These are phyloP conservation scores for Mycena leptocephala DNA, from an alignment of 768 basidiomycete species.

Conservation along the genomic window DNA sequence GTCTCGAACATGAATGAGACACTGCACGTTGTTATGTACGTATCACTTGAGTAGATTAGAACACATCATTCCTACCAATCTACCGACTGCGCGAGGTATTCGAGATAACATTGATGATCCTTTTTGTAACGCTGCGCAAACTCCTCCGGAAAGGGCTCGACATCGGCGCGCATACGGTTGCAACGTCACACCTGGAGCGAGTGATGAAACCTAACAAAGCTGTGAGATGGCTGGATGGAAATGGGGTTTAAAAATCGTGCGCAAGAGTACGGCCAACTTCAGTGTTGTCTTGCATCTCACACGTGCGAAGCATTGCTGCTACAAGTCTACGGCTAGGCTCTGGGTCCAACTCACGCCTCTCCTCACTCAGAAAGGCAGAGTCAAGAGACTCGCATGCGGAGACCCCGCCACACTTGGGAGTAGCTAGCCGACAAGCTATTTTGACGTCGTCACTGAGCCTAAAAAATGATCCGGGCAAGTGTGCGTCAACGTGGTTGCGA, in stretches of 20 bases:
- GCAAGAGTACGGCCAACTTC: conserved; percentile 19
- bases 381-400: conserved; percentile 25
- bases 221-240: background rate
- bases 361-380: background rate
- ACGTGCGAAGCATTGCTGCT: conserved; percentile 5
- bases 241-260: background rate
- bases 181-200: too few relatives aligned
- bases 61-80: too few relatives aligned
- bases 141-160: too few relatives aligned
- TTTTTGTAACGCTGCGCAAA: too few relatives aligned
- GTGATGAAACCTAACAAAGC: too few relatives aligned
- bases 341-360: conserved; percentile 19
- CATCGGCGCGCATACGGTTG: too few relatives aligned
- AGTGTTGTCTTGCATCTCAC: conserved; percentile 22
- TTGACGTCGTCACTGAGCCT: background rate
- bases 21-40: too few relatives aligned
- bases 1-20: too few relatives aligned
- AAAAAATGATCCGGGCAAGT: conserved; percentile 9
- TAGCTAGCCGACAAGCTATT: conserved; percentile 16
- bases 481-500: background rate
- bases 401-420: background rate
- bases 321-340: conserved; percentile 9
- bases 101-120: too few relatives aligned
- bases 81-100: too few relatives aligned
- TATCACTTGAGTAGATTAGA: too few relatives aligned